A percentile compares a stretch with the other conserved stretches of the same genome.
These are phyloP conservation scores for Alternaria ventricosa DNA, from an alignment of 2,329 filamentous ascomycete genomes.

Conservation along the genomic window DNA sequence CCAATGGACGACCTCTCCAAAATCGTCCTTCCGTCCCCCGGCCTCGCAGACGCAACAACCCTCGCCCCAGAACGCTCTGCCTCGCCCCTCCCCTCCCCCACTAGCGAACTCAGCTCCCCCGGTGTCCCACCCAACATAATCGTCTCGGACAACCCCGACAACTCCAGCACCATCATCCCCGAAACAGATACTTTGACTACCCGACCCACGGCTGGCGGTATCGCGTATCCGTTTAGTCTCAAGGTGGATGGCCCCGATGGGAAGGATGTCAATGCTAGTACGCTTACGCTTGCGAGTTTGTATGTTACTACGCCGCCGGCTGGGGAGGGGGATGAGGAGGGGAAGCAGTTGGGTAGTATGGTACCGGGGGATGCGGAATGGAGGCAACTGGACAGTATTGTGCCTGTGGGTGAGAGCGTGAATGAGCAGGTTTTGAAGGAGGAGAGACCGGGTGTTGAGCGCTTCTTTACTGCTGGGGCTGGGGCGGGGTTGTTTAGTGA, in stretches of 20 bases:
- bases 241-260: slow-evolving; percentile 53
- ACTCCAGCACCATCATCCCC: slow-evolving; percentile 50
- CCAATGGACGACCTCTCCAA: slow-evolving; percentile 30
- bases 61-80: slow-evolving; percentile 38
- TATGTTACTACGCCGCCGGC: slow-evolving; percentile 30
- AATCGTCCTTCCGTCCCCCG: slow-evolving; percentile 27
- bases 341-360: slow-evolving; percentile 14
- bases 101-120: neutral
- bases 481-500: slow-evolving; percentile 26
- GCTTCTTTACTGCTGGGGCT: slow-evolving; percentile 60
- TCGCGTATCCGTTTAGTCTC: slow-evolving; percentile 76
- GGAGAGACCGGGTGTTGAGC: slow-evolving; percentile 52
- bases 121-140: slow-evolving; percentile 21
- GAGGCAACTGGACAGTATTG: too few species aligned
- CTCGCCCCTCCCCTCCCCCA: slow-evolving; percentile 28
- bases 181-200: slow-evolving; percentile 62
- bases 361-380: too few species aligned
- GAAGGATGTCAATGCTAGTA: slow-evolving; percentile 69
- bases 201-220: slow-evolving; percentile 70
- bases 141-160: slow-evolving; percentile 31
- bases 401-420: neutral
- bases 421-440: slow-evolving; percentile 12
- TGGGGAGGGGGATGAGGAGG: slow-evolving; percentile 18
- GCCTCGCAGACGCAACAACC: slow-evolving; percentile 36
- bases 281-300: slow-evolving; percentile 65